Conservation (phyloP, 176 grass and related monocot genomes). For the Poa annua region DNA sequence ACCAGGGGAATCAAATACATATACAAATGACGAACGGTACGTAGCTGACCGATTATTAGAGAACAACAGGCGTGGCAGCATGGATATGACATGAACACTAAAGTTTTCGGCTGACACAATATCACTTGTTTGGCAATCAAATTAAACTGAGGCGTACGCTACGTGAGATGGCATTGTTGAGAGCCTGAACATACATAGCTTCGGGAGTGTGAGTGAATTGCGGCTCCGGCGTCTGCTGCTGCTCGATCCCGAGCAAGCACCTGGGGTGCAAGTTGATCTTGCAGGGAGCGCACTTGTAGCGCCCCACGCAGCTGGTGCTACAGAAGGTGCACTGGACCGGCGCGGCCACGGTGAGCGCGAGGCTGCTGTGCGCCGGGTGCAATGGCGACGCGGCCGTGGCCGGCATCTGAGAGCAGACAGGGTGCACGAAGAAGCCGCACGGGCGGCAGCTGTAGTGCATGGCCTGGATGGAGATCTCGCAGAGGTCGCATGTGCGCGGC, state of each 20-base stretch:
- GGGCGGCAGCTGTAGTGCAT: too few relatives aligned
- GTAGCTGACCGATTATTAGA: not conserved
- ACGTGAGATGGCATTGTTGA: not conserved
- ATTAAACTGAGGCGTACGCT: not conserved
- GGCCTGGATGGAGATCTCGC: too few relatives aligned
- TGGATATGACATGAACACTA: too few relatives aligned
- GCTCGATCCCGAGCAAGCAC: not conserved
- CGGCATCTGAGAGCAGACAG: too few relatives aligned
- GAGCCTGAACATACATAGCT: not conserved
- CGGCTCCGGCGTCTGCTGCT: too few relatives aligned
- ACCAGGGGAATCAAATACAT: not conserved
- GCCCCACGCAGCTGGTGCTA: not conserved
- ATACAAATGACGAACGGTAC: not conserved
- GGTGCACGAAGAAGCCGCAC: too few relatives aligned
- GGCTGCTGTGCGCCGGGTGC: too few relatives aligned
- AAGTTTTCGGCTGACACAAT: not conserved
- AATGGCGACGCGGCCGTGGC: too few relatives aligned
- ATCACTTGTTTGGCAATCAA: not conserved
- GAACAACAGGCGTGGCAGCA: not conserved
- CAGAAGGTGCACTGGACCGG: too few relatives aligned
- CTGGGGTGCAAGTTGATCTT: not conserved
- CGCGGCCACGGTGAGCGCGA: too few relatives aligned
- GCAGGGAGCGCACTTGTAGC: not conserved
- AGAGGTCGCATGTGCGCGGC: not conserved
- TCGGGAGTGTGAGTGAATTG: too few relatives aligned